Base-by-base conservation (phyloP, 2,329 filamentous ascomycete species). In the Acrodontium crateriforme region DNA sequence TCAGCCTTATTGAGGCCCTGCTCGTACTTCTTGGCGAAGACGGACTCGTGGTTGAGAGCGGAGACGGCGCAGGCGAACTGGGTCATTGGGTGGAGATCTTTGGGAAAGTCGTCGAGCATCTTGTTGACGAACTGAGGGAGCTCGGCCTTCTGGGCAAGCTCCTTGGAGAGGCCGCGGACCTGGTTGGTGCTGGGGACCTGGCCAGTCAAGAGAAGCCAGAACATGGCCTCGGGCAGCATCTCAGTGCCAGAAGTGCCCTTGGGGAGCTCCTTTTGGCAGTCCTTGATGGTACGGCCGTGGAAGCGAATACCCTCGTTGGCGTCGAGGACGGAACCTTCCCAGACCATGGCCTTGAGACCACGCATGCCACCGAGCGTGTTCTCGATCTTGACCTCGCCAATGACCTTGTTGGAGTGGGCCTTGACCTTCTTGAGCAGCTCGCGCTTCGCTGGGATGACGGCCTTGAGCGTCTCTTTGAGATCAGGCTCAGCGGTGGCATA, bases 221-320 rank as follows among this genome's bases (percentile, higher is more conserved):
- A 98, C 89, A 98, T 98, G 57, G 87, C 76, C 60, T 98, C 89
- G 25, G 89, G 89, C 9, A 95, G 71, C 89, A 95, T 98, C 62
- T 95, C 87, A 5, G 83, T 91, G 47, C 87, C 83, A 3, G 79
- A 73, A 34, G 71, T 83, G 43, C 87, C 89, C 67, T 94, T 95
- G 53, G 89, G 85, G 10, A 95, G 74, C 56, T 84, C 78, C 43
- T 76, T 72, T 54, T 95, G 89, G 65, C 89, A 98, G 53, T 98
- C 87, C 62, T 92, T 92, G 67, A 98, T 98, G 39, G 85, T 94
- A 49, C 78, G 79, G 53, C 89, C 89, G 56, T 95, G 89, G 69
- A 98, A 98, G 39, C 87, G 81, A 53, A 98, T 98, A 35, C 89
- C 89, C 62, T 95, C 85, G 50, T 98, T 78, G 43, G 89, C 79